Evolutionary conservation across 495 filamentous ascomycete genomes (phyloP), one percentile per base, ranked within the genome.

Genomic region (Podospora anserina): DNA sequence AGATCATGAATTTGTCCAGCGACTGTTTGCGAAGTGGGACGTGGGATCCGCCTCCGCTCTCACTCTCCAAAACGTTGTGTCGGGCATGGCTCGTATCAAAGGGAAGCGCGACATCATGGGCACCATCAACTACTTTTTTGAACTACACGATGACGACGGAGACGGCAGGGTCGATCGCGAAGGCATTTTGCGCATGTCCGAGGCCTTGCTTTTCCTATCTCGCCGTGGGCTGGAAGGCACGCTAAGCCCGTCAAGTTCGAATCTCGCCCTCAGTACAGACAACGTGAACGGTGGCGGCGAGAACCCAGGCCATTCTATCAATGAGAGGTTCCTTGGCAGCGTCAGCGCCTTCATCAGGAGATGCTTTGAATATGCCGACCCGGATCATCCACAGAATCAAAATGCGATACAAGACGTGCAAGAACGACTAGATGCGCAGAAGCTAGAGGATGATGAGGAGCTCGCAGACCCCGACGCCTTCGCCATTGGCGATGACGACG

Each of bases 351-450:
- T 99, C 78, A 98, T 98, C 65, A 85, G 93, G 64, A 87, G 95
- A 54, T 99, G 95, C 78, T 98, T 99, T 69, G 96, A 99, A 80
- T 99, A 99, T 75, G 95, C 95, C 19, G 95, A 99, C 76, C 96
- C 95, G 9, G 94, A 96, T 74, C 90, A 92, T 68, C 86, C 88
- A 0, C 85, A 82, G 39, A 85, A 88, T 64, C 83, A 87, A 67
- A 79, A 77, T 66, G 58, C 74, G 56, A 71, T 65, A 28, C 66
- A 44, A 28, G 27, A 66, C 20, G 62, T 56, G 26, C 34, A 60
- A 62, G 26, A 65, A 49, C 66, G 62, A n/a, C 30, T 58, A 20
- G 66, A 26, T 26, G 64, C 34, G 65, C 73, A 65, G 16, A 75
- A 57, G 44, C 67, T 74, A 26, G 71, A 74, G 66, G 63, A 28